Evolutionary conservation across 106 monocot species (phyloP).

Genomic region (Amphibolis antarctica): DNA sequence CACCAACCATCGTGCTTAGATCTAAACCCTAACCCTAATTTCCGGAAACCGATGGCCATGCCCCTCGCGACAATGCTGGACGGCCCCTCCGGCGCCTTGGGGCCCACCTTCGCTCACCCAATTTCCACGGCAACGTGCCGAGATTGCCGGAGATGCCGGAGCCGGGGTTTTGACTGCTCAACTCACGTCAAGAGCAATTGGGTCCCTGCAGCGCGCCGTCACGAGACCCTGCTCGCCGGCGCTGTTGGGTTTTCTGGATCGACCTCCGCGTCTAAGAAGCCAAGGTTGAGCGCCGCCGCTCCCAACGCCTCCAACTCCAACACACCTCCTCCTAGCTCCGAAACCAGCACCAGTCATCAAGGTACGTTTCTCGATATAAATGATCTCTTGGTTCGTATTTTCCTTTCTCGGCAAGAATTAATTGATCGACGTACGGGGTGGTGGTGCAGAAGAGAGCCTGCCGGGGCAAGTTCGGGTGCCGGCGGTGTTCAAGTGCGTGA

Average conservation of each 20-base stretch:
- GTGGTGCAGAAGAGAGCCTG: slow-evolving; percentile 13
- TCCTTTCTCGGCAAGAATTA: not conserved
- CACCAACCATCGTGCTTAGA: slow-evolving; percentile 6
- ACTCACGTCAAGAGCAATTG: slow-evolving; percentile 86
- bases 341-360: slow-evolving; percentile 58
- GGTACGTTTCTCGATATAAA: slow-evolving; percentile 7
- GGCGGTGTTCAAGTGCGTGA: slow-evolving; percentile 71
- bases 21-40: slow-evolving; percentile 27
- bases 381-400: too few relatives aligned
- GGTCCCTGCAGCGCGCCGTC: slow-evolving; percentile 68
- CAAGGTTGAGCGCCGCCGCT: slow-evolving; percentile 30
- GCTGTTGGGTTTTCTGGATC: slow-evolving; percentile 18
- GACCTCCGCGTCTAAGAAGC: slow-evolving; percentile 40
- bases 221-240: slow-evolving; percentile 33
- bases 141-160: slow-evolving; percentile 68
- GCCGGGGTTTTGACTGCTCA: slow-evolving; percentile 62
- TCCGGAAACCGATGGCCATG: slow-evolving; percentile 6
- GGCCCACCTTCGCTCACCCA: too few relatives aligned
- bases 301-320: slow-evolving; percentile 41
- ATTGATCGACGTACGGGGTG: not conserved
- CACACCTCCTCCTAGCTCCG: slow-evolving; percentile 29
- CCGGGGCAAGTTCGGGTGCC: slow-evolving; percentile 58
- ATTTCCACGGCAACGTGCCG: slow-evolving; percentile 27
- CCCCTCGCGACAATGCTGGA: slow-evolving; percentile 16
- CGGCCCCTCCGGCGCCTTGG: not conserved